Conservation (phyloP, 306 rosid species). For the Morella rubra region DNA sequence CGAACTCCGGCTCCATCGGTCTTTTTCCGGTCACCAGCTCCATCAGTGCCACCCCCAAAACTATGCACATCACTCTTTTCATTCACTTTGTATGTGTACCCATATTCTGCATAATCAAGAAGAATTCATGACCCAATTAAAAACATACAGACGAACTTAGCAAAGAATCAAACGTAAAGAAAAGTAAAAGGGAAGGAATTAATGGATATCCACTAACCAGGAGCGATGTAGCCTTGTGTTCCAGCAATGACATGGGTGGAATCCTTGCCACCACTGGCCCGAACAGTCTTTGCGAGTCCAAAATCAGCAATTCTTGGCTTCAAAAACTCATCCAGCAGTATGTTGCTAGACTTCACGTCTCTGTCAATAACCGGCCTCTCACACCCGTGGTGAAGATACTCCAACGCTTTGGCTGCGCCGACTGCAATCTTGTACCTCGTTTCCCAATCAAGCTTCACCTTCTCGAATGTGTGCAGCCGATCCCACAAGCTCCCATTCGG, state of each 20-base stretch:
- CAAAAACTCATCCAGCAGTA: slow-evolving; percentile 77
- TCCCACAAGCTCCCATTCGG: slow-evolving; percentile 96
- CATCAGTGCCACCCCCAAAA: slow-evolving; percentile 86
- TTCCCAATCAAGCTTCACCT: slow-evolving; percentile 92
- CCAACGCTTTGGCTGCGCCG: slow-evolving; percentile 91
- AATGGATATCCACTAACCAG: slow-evolving; percentile 47
- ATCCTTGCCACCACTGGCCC: slow-evolving; percentile 42
- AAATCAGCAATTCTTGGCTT: slow-evolving; percentile 94
- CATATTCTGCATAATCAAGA: slow-evolving; percentile 62
- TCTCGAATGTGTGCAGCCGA: slow-evolving; percentile 54
- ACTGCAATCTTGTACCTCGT: slow-evolving; percentile 72
- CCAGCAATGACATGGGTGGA: slow-evolving; percentile 85
- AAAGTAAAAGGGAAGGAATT: neutral
- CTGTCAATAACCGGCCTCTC: slow-evolving; percentile 80
- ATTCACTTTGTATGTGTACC: slow-evolving; percentile 70
- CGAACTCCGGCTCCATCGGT: slow-evolving; percentile 72
- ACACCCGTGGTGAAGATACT: slow-evolving; percentile 82
- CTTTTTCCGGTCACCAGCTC: slow-evolving; percentile 82
- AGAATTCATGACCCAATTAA: neutral
- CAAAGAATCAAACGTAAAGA: neutral
- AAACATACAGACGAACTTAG: neutral
- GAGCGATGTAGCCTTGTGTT: slow-evolving; percentile 92
- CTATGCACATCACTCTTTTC: slow-evolving; percentile 96
- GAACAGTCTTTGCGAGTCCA: slow-evolving; percentile 82
- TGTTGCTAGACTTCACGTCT: slow-evolving; percentile 91